Evolutionary conservation across 345 rosid genomes (phyloP).

Genomic region (Salix udensis): DNA sequence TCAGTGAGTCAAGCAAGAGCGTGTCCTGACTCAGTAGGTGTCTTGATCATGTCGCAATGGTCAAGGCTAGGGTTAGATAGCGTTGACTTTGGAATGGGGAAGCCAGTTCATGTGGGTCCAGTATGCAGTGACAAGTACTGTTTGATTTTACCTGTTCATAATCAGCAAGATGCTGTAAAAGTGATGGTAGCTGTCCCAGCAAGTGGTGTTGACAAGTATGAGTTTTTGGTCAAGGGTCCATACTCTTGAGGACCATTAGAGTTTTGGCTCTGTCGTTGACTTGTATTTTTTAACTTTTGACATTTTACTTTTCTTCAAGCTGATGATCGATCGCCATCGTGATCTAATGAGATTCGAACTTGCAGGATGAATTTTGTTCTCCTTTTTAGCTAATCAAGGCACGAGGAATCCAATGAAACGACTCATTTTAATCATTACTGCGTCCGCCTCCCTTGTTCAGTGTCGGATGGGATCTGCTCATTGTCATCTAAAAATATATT

Average conservation of each 20-base stretch:
- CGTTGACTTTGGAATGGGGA: conserved; percentile 76
- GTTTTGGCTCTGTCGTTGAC: conserved; percentile 32
- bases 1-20: conserved; percentile 50
- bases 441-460: neutral
- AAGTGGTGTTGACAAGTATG: conserved; percentile 51
- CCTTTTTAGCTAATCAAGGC: neutral
- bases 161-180: conserved; percentile 53
- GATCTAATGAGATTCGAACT: neutral
- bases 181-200: conserved; percentile 77
- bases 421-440: neutral
- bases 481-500: neutral
- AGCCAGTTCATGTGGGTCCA: conserved; percentile 63
- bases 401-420: neutral
- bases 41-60: conserved; percentile 77
- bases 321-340: neutral
- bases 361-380: neutral
- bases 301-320: neutral
- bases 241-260: conserved; percentile 17
- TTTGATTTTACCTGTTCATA: conserved; percentile 57
- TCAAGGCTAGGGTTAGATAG: conserved; percentile 75
- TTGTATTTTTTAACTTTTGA: conserved; percentile 28
- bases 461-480: neutral
- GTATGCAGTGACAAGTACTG: conserved; percentile 73
- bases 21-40: conserved; percentile 69
- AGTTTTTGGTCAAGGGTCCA: conserved; percentile 45